Conservation (phyloP, 169 alveolate genomes). For the Plasmodium relictum region DNA sequence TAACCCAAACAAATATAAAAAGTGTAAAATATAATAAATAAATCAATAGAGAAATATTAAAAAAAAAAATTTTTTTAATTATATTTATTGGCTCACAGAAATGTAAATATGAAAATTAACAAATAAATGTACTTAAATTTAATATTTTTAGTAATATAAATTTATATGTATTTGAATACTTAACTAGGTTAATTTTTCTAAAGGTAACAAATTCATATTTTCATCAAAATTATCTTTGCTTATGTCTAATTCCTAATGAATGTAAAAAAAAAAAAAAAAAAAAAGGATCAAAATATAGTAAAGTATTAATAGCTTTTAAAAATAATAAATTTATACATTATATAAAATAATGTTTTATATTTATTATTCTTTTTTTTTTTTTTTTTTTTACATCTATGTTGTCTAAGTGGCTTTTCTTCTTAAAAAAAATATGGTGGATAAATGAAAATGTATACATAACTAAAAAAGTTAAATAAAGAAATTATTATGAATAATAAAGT, state of each 20-base stretch:
- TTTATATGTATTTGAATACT: too few relatives aligned
- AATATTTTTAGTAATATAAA: too few relatives aligned
- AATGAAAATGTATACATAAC: constrained; percentile 59
- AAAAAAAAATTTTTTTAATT: too few relatives aligned
- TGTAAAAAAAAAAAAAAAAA: constrained; percentile 3
- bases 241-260: constrained; percentile 18
- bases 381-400: constrained; percentile 25
- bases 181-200: constrained; percentile 34
- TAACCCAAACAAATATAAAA: too few relatives aligned
- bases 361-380: not conserved
- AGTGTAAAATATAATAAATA: too few relatives aligned
- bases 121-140: too few relatives aligned
- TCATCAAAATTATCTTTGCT: constrained; percentile 41
- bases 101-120: too few relatives aligned
- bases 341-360: too few relatives aligned
- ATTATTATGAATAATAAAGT: not conserved
- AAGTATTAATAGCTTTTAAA: not conserved
- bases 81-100: too few relatives aligned
- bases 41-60: too few relatives aligned
- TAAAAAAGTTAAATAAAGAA: not conserved
- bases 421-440: constrained; percentile 38
- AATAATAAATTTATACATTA: too few relatives aligned
- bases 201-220: constrained; percentile 36
- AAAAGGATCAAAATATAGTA: not conserved
- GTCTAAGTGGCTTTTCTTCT: constrained; percentile 51